Evolutionary conservation across 129 eudicot species (phyloP).

Genomic region (Flaveria ramosissima): DNA sequence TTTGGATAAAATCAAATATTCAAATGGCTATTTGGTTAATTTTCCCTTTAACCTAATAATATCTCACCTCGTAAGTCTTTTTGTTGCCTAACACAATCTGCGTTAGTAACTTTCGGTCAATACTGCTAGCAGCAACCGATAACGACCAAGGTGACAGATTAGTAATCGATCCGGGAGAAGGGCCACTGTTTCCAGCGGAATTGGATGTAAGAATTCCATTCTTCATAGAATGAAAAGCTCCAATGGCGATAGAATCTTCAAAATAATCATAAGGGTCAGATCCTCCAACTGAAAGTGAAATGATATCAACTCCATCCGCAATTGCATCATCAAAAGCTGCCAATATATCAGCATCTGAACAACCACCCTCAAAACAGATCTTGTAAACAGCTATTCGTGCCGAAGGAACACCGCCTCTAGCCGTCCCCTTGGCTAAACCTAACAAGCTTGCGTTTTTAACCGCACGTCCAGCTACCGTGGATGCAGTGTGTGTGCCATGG

Average conservation of each 20-base stretch:
- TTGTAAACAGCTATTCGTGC: slow-evolving; percentile 76
- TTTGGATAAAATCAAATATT: too few relatives aligned
- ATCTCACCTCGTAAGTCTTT: slow-evolving; percentile 34
- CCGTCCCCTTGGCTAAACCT: slow-evolving; percentile 66
- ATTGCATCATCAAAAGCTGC: slow-evolving; percentile 75
- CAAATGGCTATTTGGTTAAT: too few relatives aligned
- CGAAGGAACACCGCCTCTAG: slow-evolving; percentile 71
- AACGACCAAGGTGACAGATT: slow-evolving; percentile 57
- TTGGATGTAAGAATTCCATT: slow-evolving; percentile 61
- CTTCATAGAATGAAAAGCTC: slow-evolving; percentile 74
- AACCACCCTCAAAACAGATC: slow-evolving; percentile 49
- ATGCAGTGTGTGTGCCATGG: slow-evolving; percentile 83
- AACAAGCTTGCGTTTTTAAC: slow-evolving; percentile 49
- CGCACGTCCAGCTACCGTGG: slow-evolving; percentile 63
- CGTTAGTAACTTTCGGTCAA: slow-evolving; percentile 44
- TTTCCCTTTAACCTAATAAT: background rate
- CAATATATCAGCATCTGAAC: slow-evolving; percentile 49
- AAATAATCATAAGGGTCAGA: slow-evolving; percentile 36
- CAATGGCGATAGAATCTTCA: slow-evolving; percentile 65
- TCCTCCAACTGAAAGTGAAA: slow-evolving; percentile 65
- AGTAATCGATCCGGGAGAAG: slow-evolving; percentile 30
- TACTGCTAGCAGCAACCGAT: slow-evolving; percentile 58
- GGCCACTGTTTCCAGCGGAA: slow-evolving; percentile 74
- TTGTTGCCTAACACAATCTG: slow-evolving; percentile 47
- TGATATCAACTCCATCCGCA: slow-evolving; percentile 73